Percentiles rank a stretch among this genome's conserved stretches.
These are phyloP conservation scores for Aspergillus funiculosus DNA, from an alignment of 495 filamentous ascomycete species.

Conservation along the genomic window DNA sequence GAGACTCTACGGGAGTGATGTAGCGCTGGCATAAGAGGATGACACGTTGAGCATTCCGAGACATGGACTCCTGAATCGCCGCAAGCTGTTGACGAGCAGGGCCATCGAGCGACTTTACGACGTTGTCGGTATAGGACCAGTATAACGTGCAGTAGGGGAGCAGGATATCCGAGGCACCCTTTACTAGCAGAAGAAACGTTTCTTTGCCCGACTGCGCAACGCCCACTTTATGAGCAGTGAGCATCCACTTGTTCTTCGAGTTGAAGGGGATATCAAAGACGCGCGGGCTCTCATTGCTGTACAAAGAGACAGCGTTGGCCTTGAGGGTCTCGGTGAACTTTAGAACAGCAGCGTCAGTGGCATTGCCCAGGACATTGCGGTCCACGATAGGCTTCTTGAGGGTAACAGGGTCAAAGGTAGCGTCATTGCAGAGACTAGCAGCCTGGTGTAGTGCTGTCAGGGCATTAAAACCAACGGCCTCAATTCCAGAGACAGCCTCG, in stretches of 20 bases:
- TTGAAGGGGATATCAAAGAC: constrained; percentile 62
- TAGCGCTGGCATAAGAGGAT: constrained; percentile 43
- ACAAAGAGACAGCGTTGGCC: constrained; percentile 32
- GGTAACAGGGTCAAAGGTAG: constrained; percentile 56
- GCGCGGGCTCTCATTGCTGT: constrained; percentile 48
- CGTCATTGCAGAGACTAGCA: constrained; percentile 60
- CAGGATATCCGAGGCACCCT: constrained; percentile 49
- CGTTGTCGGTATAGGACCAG: constrained; percentile 32
- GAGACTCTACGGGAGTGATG: constrained; percentile 20
- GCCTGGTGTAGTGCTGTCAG: constrained; percentile 41
- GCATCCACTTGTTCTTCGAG: constrained; percentile 73
- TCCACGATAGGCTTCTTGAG: constrained; percentile 43
- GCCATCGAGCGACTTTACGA: constrained; percentile 30
- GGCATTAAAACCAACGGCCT: constrained; percentile 29
- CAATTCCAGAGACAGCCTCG: constrained; percentile 31
- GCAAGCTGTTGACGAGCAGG: constrained; percentile 30
- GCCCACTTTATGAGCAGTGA: too few species aligned
- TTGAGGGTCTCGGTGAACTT: constrained; percentile 55
- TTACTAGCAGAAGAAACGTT: constrained; percentile 38
- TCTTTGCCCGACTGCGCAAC: too few species aligned
- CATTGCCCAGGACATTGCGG: constrained; percentile 58
- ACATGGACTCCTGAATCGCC: constrained; percentile 36
- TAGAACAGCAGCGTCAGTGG: constrained; percentile 64
- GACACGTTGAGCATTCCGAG: constrained; percentile 46
- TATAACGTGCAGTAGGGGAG: constrained; percentile 41